Percentiles rank a stretch among this genome's conserved stretches.
Conservation (phyloP, 768 basidiomycete species). For the Cubamyces lactineus region DNA sequence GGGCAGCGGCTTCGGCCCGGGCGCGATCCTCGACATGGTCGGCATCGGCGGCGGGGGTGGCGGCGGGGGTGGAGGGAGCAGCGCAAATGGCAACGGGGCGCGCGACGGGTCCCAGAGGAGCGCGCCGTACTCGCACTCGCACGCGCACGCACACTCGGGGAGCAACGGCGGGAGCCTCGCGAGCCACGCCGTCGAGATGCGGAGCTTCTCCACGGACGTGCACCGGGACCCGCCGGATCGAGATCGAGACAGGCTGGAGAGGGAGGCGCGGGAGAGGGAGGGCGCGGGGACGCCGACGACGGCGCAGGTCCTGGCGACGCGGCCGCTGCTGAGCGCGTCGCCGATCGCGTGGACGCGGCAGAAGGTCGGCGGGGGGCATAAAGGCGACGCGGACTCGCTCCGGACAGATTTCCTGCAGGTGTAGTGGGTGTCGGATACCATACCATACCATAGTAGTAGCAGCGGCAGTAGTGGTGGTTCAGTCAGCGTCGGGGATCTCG, state of each 20-base stretch:
- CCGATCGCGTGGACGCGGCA: constrained; percentile 24
- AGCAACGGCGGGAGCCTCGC: background rate
- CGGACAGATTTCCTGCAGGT: constrained; percentile 34
- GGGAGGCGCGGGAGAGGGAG: background rate
- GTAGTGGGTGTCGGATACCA: background rate
- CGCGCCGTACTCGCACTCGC: background rate
- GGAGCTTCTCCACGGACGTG: constrained; percentile 5
- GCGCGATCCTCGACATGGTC: too few species aligned
- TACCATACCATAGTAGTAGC: too few species aligned
- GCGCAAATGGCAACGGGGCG: background rate
- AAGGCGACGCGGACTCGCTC: constrained; percentile 32
- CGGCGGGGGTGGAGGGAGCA: too few species aligned
- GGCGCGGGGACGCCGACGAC: constrained; percentile 6
- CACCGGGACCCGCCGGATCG: background rate
- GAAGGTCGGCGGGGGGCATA: constrained; percentile 12
- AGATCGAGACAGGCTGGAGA: too few species aligned
- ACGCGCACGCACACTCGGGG: background rate
- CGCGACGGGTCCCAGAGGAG: background rate
- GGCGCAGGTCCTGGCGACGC: constrained; percentile 1
- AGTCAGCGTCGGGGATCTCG: too few species aligned
- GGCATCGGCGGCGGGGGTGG: too few species aligned
- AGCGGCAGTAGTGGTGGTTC: too few species aligned
- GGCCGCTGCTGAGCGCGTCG: constrained; percentile 23
- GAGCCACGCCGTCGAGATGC: constrained; percentile 10
- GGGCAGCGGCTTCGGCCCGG: background rate